Evolutionary conservation across 2,329 filamentous ascomycete genomes (phyloP), one percentile per base, ranked within the genome.

Genomic region (Xenoacremonium recifei): DNA sequence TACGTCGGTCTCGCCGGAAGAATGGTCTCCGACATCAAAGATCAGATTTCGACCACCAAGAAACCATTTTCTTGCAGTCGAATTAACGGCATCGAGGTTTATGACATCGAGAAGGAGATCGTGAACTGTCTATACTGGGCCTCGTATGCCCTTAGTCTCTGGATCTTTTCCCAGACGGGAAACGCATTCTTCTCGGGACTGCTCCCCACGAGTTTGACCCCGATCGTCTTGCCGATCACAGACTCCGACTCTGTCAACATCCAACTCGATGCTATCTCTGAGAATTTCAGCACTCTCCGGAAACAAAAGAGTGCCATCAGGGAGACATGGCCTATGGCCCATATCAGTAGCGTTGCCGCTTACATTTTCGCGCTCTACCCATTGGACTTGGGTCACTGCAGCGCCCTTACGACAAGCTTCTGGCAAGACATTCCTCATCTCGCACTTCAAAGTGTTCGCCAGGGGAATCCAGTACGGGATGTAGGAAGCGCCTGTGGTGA

Each of bases 81-180:
- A 21, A 68, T 70, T 48, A 70, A 70, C 18, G 67, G 67, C 9
- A 60, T 70, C 33, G 65, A 68, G 29, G 60, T 70, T 3, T 61
- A 59, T 34, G 61, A 64, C 33, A 63, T 70, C 6, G 67, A 70
- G 44, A 64, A 62, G 42, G 68, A 70, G 44, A 40, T 70, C 13
- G 53, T 64, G 4, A 56, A 62, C 18, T 66, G 66, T 47, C 50
- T 70, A 5, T 67, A 66, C 55, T 70, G 67, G 67, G 57, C 64
- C 4, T 63, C 64, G 2, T 65, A 64, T 41, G 59, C 65, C 1
- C 54, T 67, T n/a, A 63, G 58, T 21, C 55, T 68, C 6, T 70
- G 67, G 67, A 54, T 54, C 5, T 68, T 58, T 21, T 53, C 68
- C 27, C 66, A 70, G 41, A 61, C 58, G 42, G 61, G 62, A 33